Base-by-base conservation (phyloP, 345 rosid genomes). In the Combretum micranthum region DNA sequence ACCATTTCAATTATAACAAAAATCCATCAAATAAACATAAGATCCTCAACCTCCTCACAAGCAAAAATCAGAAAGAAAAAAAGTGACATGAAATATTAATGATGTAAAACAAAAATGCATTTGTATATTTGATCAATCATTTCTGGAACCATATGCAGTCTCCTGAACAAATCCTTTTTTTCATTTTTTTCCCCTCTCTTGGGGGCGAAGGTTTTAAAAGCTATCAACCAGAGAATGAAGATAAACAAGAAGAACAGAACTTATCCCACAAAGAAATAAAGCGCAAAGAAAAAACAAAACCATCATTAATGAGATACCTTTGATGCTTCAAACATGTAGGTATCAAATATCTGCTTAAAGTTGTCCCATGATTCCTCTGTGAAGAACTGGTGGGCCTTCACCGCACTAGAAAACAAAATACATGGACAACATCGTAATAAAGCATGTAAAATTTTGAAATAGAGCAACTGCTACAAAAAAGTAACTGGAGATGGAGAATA, bases 381-480 rank as follows among this genome's bases (percentile, higher is more conserved):
- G 66, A 93, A 86, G 77, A 84, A 92, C 83, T 85, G 91, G 75
- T 86, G 97, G 65, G 97, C 91, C 68, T 84, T 86, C 68, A 89
- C 86, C 44, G 84, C 89, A 79, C 97, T 93, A 87, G 59, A 79
- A 72, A 74, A 66, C 66, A 61, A 58, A 76, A 57, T 48, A 49
- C 55, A 78, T 2, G 65, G 44, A 61, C 63, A 75, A 80, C 42
- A 72, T 71, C 58, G 59, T 69, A 49, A 42, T 62, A 72, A 60
- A 75, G 68, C 66, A 60, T 52, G 63, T 44, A 47, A 62, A 32
- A 5, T 32, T 32, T 44, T 20, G 37, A 47, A 46, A 20, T 20
- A 54, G 44, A 59, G 62, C 61, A 64, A 57, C 47, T 53, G 60
- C 42, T 44, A 3, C 8, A 65, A 61, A 15, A 55, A 21, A 37